A percentile compares a stretch with the other conserved stretches of the same genome.
These are phyloP conservation scores for Silene conica DNA, from an alignment of 148 eudicot species.

Conservation along the genomic window DNA sequence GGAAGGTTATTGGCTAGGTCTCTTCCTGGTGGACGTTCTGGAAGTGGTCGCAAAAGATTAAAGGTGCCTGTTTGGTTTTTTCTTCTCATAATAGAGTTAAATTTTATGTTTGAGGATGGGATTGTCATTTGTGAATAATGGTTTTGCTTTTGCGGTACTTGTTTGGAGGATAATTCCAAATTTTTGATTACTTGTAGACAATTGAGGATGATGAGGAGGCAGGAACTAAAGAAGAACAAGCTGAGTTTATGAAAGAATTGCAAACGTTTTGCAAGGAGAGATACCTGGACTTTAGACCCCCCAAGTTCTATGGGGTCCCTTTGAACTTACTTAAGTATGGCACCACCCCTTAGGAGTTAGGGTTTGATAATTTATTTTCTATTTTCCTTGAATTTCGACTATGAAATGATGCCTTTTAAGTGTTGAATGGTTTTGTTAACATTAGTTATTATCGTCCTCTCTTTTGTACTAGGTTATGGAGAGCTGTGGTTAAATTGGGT, in stretches of 20 bases:
- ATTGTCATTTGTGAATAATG: neutral
- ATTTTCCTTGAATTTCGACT: neutral
- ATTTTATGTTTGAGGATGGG: neutral
- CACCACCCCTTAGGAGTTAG: slow-evolving; percentile 6
- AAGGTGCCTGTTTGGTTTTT: slow-evolving; percentile 19
- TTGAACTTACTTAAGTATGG: slow-evolving; percentile 79
- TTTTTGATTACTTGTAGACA: slow-evolving; percentile 34
- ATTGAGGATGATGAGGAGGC: slow-evolving; percentile 65
- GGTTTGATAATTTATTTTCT: neutral
- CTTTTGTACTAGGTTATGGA: slow-evolving; percentile 68
- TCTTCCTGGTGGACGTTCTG: slow-evolving; percentile 23
- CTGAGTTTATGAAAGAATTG: slow-evolving; percentile 71
- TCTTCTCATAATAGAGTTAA: neutral
- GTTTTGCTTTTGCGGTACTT: neutral
- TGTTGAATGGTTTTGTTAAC: slow-evolving; percentile 4
- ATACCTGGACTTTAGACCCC: slow-evolving; percentile 71
- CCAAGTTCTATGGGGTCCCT: slow-evolving; percentile 88
- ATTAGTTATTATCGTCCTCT: slow-evolving; percentile 2
- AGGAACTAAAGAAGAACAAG: slow-evolving; percentile 85
- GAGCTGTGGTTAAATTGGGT: slow-evolving; percentile 72
- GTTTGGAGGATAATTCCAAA: neutral
- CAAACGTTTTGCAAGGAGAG: slow-evolving; percentile 54
- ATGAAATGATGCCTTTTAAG: neutral
- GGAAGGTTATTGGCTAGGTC: slow-evolving; percentile 24
- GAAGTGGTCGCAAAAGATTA: slow-evolving; percentile 27